Evolutionary conservation across 129 eudicot species (phyloP).

Genomic region (Glebionis coronaria): DNA sequence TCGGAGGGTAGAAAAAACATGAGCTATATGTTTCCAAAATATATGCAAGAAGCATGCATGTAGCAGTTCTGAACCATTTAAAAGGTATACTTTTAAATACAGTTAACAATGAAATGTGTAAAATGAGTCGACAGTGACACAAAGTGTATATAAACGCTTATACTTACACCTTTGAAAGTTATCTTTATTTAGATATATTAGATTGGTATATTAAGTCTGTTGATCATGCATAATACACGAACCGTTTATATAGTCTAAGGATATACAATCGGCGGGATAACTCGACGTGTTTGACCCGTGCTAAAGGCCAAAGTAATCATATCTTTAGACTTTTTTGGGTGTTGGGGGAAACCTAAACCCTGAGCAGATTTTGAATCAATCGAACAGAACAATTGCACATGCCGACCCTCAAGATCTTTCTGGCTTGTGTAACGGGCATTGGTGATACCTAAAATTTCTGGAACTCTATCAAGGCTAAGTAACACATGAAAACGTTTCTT

Average conservation of each 20-base stretch:
- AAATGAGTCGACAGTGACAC: not conserved
- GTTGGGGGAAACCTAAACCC: constrained; percentile 49
- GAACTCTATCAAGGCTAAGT: constrained; percentile 57
- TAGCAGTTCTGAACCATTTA: not conserved
- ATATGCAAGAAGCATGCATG: not conserved
- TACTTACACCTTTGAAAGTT: too few species aligned
- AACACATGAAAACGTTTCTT: constrained; percentile 51
- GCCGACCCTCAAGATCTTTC: too few species aligned
- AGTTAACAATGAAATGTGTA: not conserved
- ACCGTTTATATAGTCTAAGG: not conserved
- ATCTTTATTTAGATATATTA: too few species aligned
- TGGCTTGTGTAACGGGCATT: too few species aligned
- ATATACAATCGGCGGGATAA: not conserved
- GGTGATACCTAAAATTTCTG: too few species aligned
- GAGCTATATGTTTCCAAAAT: not conserved
- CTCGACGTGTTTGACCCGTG: not conserved
- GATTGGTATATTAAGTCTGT: too few species aligned
- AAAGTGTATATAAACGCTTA: too few species aligned
- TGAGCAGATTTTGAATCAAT: constrained; percentile 48
- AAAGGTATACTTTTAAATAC: not conserved
- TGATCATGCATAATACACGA: too few species aligned
- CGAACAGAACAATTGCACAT: too few species aligned
- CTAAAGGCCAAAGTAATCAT: not conserved
- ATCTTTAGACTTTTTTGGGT: constrained; percentile 50
- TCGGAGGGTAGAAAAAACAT: constrained; percentile 1